Percentiles rank a stretch among this genome's conserved stretches.
Evolutionary conservation across 306 rosid genomes (phyloP).

Genomic region (Inga oerstediana): DNA sequence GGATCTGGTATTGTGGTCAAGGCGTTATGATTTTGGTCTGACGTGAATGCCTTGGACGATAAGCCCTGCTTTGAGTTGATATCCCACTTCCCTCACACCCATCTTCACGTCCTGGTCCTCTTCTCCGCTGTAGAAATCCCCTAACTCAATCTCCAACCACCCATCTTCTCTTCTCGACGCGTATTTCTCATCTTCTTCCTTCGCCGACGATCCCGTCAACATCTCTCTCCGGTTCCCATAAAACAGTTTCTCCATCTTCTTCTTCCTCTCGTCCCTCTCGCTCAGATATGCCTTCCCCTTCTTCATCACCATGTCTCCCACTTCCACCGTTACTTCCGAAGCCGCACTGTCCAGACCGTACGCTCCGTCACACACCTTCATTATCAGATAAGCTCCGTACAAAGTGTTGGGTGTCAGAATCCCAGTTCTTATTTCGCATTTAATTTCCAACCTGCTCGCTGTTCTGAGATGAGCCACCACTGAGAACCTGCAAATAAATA

Average conservation of each 20-base stretch:
- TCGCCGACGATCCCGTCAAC: slow-evolving; percentile 3
- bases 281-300: slow-evolving; percentile 39
- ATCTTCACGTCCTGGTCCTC: slow-evolving; percentile 48
- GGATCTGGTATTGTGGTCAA: background rate
- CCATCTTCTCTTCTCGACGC: slow-evolving; percentile 48
- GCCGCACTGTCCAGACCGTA: slow-evolving; percentile 59
- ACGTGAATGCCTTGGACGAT: slow-evolving; percentile 62
- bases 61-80: slow-evolving; percentile 66
- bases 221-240: slow-evolving; percentile 42
- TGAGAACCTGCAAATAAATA: slow-evolving; percentile 43
- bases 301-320: slow-evolving; percentile 30
- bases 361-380: slow-evolving; percentile 48
- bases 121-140: slow-evolving; percentile 51
- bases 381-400: slow-evolving; percentile 59
- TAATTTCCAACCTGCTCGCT: slow-evolving; percentile 58
- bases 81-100: slow-evolving; percentile 53
- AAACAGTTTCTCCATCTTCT: slow-evolving; percentile 28
- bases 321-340: slow-evolving; percentile 36
- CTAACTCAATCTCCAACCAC: slow-evolving; percentile 75
- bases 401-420: slow-evolving; percentile 49
- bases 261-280: slow-evolving; percentile 26
- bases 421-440: slow-evolving; percentile 44
- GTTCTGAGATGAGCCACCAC: slow-evolving; percentile 59
- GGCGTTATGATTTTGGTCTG: slow-evolving; percentile 40
- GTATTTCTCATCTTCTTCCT: background rate